Evolutionary conservation across 371 early-diverging fungal species (phyloP).

Genomic region (Mucor indicus): DNA sequence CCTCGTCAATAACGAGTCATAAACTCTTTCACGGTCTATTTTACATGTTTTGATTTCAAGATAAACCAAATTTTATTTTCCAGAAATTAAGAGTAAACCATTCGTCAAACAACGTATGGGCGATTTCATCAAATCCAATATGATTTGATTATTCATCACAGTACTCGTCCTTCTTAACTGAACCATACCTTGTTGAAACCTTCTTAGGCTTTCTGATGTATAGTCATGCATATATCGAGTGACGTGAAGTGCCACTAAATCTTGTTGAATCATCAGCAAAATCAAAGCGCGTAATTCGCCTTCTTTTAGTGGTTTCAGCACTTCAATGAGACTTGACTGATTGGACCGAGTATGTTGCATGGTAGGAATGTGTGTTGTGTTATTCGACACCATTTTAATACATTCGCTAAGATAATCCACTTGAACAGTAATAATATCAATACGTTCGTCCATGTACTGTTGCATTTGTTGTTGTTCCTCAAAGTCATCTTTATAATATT

Average conservation of each 20-base stretch:
- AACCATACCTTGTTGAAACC: conserved; percentile 13
- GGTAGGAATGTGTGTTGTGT: too few species aligned
- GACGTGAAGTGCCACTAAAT: background rate
- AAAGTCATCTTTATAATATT: conserved; percentile 30
- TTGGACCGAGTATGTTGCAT: too few species aligned
- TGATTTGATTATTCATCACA: conserved; percentile 7
- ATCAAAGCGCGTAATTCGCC: conserved; percentile 10
- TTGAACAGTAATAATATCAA: conserved; percentile 44
- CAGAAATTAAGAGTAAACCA: conserved; percentile 14
- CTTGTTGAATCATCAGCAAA: conserved; percentile 13
- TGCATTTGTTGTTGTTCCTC: conserved; percentile 33
- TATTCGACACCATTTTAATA: too few species aligned
- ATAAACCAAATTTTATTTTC: conserved; percentile 1
- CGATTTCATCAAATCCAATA: conserved; percentile 7
- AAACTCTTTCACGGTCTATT: too few species aligned
- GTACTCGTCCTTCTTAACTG: conserved; percentile 6
- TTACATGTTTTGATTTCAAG: too few species aligned
- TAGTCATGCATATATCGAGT: conserved; percentile 1
- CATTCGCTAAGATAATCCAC: conserved; percentile 24
- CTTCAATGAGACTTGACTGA: conserved; percentile 5
- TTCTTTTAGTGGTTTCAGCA: conserved; percentile 8
- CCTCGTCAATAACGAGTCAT: too few species aligned
- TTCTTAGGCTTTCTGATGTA: background rate
- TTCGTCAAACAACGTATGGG: conserved; percentile 13
- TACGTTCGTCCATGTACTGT: conserved; percentile 78